Evolutionary conservation across 2,329 filamentous ascomycete genomes (phyloP).

Genomic region (Fusarium sp.): DNA sequence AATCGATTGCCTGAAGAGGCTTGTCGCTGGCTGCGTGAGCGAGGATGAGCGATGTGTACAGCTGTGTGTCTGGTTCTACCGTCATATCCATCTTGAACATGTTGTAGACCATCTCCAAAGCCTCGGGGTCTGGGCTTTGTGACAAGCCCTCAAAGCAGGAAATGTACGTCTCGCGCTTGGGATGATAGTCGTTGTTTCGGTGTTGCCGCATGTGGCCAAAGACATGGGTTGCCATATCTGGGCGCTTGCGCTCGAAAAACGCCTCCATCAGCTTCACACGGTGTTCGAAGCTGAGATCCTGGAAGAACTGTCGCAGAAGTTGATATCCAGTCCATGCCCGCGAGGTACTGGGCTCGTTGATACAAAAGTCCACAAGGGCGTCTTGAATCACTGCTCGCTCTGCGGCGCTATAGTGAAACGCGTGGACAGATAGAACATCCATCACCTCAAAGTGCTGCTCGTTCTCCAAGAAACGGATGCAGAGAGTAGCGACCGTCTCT

Average conservation of each 20-base stretch:
- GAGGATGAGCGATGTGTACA: constrained; percentile 89
- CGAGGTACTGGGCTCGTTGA: constrained; percentile 73
- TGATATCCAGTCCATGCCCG: constrained; percentile 75
- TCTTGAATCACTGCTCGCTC: constrained; percentile 76
- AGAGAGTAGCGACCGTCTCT: constrained; percentile 79
- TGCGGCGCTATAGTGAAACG: constrained; percentile 74
- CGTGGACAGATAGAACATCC: constrained; percentile 82
- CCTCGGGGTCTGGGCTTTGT: constrained; percentile 63
- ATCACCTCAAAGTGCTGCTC: constrained; percentile 84
- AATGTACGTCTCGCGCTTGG: constrained; percentile 80
- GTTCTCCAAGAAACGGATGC: constrained; percentile 77
- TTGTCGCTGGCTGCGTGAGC: constrained; percentile 80
- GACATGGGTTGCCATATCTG: constrained; percentile 87
- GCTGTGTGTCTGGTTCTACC: constrained; percentile 78
- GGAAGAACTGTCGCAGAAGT: constrained; percentile 73
- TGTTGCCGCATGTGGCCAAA: constrained; percentile 96
- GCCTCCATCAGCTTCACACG: constrained; percentile 81
- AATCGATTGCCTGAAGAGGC: constrained; percentile 75
- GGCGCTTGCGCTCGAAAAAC: constrained; percentile 81
- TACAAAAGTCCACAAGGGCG: constrained; percentile 75
- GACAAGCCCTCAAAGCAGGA: constrained; percentile 82
- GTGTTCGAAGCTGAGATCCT: constrained; percentile 71
- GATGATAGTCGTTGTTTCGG: constrained; percentile 70
- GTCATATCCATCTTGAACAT: constrained; percentile 94
- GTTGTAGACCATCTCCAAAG: constrained; percentile 84